phyloP scores from a whole-genome alignment of 306 rosid genomes.

The Quercus aquifolioides region DNA sequence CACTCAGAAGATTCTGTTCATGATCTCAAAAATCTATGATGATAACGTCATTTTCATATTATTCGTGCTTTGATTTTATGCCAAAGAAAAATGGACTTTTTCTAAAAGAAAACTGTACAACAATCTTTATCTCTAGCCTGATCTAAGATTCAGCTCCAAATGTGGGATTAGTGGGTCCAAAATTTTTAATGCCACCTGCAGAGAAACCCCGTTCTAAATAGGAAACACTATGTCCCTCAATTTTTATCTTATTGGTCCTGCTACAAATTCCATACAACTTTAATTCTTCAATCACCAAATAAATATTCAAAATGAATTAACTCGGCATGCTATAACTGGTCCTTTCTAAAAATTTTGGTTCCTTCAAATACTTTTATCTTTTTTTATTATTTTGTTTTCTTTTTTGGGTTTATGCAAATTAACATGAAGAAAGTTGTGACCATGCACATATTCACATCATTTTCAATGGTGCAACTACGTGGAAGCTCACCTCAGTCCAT shows the following conservation, averaged over 20 bases:
- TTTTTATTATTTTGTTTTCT: background rate
- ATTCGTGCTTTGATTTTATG: background rate
- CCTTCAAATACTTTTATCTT: background rate
- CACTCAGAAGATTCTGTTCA: background rate
- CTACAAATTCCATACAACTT: slow-evolving; percentile 11
- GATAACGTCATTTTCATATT: background rate
- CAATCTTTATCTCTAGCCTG: background rate
- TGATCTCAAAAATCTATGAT: background rate
- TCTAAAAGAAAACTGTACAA: background rate
- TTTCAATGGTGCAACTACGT: slow-evolving; percentile 39
- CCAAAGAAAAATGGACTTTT: background rate
- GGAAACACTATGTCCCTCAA: slow-evolving; percentile 19
- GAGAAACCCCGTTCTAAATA: slow-evolving; percentile 61
- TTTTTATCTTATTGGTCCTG: slow-evolving; percentile 22
- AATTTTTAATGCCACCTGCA: slow-evolving; percentile 35
- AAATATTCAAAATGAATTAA: background rate
- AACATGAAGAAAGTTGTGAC: background rate
- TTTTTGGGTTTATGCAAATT: background rate
- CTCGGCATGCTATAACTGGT: background rate
- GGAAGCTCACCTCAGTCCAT: slow-evolving; percentile 38
- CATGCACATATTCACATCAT: background rate
- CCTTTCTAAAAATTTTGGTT: background rate
- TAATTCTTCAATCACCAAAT: background rate
- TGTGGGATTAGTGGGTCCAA: slow-evolving; percentile 5
- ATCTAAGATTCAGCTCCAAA: background rate